phyloP scores from a whole-genome alignment of 1,284 basidiomycete genomes.

The Lentinula novae-zelandiae region DNA sequence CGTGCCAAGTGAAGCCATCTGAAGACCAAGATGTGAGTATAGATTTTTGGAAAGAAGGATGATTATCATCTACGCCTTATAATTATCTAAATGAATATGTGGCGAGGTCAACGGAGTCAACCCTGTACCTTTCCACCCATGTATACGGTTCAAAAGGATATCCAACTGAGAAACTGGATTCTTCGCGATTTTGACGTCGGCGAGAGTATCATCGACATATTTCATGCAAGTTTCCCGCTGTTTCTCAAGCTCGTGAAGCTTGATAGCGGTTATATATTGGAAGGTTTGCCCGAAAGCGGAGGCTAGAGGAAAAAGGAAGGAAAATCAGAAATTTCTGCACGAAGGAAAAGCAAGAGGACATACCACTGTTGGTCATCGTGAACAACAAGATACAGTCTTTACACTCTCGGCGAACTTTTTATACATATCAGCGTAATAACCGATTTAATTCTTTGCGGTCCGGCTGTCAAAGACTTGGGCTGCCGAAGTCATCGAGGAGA shows the following conservation, averaged over 20 bases:
- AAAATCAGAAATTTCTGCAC: too few species aligned
- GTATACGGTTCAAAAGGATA: background rate
- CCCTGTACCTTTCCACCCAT: background rate
- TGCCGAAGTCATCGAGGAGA: too few species aligned
- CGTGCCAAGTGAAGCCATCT: background rate
- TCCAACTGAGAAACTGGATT: background rate
- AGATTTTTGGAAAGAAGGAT: background rate
- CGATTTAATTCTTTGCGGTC: too few species aligned
- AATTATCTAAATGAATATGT: background rate
- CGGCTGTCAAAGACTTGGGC: too few species aligned
- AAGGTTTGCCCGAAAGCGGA: constrained; percentile 1
- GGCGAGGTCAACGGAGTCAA: background rate
- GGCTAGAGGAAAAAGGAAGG: background rate
- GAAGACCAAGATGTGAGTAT: background rate
- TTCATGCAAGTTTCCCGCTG: background rate
- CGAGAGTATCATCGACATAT: background rate
- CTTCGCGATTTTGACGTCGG: background rate
- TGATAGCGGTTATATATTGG: background rate
- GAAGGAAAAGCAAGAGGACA: too few species aligned
- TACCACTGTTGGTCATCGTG: too few species aligned
- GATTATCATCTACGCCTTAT: background rate
- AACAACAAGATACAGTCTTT: background rate
- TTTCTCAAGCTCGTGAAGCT: background rate
- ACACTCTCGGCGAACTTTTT: too few species aligned
- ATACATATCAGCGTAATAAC: too few species aligned